Conservation (phyloP, 106 monocot genomes). For the Platanthera guangdongensis region DNA sequence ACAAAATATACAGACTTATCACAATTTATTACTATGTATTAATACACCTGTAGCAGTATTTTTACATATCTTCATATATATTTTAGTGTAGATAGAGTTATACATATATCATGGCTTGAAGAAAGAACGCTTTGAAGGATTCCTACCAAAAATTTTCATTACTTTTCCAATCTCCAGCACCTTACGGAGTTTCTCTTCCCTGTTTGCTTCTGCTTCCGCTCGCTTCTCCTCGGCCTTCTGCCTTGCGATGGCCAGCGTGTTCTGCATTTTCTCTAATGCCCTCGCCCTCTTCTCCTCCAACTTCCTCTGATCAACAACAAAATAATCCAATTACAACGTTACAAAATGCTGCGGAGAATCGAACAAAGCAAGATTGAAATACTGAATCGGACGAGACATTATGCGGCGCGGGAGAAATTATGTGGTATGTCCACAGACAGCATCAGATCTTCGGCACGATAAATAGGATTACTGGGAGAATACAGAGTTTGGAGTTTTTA, state of each 20-base stretch:
- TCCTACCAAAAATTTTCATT: constrained; percentile 59
- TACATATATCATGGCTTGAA: constrained; percentile 15
- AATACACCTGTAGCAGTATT: background rate
- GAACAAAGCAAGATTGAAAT: too few species aligned
- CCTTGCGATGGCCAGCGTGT: constrained; percentile 52
- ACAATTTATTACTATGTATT: background rate
- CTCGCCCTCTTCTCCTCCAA: constrained; percentile 75
- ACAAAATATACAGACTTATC: background rate
- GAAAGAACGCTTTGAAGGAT: constrained; percentile 69
- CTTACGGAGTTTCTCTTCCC: constrained; percentile 60
- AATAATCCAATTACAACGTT: background rate
- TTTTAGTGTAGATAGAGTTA: too few species aligned
- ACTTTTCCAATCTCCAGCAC: constrained; percentile 49
- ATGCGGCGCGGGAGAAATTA: too few species aligned
- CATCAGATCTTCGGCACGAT: too few species aligned
- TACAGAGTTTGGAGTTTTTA: too few species aligned
- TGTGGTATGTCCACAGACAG: too few species aligned
- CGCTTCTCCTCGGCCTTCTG: constrained; percentile 75
- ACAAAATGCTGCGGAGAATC: too few species aligned
- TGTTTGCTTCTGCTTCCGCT: constrained; percentile 72
- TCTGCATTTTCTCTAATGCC: constrained; percentile 71
- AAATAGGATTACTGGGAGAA: too few species aligned
- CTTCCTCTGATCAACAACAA: constrained; percentile 47
- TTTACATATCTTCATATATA: too few species aligned
- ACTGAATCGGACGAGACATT: too few species aligned